A percentile compares a stretch with the other conserved stretches of the same genome.
These are phyloP conservation scores for Echinosophora koreensis DNA, from an alignment of 306 rosid genomes.

Conservation along the genomic window DNA sequence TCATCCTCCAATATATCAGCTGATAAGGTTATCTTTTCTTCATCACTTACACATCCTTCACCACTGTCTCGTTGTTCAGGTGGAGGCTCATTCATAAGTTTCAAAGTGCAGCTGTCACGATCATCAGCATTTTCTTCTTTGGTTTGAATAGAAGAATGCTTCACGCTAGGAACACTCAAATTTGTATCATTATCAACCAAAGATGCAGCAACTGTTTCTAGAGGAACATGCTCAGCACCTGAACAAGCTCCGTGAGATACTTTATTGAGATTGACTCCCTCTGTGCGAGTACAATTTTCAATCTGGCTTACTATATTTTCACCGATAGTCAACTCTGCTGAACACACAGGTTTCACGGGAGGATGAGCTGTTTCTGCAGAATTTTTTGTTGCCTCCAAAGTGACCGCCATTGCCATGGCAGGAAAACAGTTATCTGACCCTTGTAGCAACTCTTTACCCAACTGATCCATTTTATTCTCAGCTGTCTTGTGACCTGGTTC, in stretches of 20 bases:
- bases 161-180: slow-evolving; percentile 38
- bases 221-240: slow-evolving; percentile 46
- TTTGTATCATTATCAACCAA: slow-evolving; percentile 50
- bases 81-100: slow-evolving; percentile 55
- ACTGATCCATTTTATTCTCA: slow-evolving; percentile 48
- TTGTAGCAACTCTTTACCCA: slow-evolving; percentile 45
- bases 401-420: slow-evolving; percentile 28
- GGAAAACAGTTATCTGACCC: slow-evolving; percentile 49
- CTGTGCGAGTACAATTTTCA: slow-evolving; percentile 34
- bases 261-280: slow-evolving; percentile 42
- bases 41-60: slow-evolving; percentile 73
- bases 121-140: slow-evolving; percentile 48
- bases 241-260: slow-evolving; percentile 49
- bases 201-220: slow-evolving; percentile 43
- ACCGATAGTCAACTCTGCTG: slow-evolving; percentile 45
- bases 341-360: slow-evolving; percentile 50
- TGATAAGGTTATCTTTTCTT: slow-evolving; percentile 78
- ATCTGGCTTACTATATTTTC: slow-evolving; percentile 44
- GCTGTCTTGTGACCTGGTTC: slow-evolving; percentile 56
- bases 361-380: slow-evolving; percentile 43
- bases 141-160: slow-evolving; percentile 42
- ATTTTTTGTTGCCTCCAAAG: slow-evolving; percentile 11
- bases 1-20: slow-evolving; percentile 73
- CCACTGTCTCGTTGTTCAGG: slow-evolving; percentile 54
- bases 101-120: slow-evolving; percentile 47